phyloP scores from a whole-genome alignment of 2,329 filamentous ascomycete species.

The Pseudogymnoascus sp. region DNA sequence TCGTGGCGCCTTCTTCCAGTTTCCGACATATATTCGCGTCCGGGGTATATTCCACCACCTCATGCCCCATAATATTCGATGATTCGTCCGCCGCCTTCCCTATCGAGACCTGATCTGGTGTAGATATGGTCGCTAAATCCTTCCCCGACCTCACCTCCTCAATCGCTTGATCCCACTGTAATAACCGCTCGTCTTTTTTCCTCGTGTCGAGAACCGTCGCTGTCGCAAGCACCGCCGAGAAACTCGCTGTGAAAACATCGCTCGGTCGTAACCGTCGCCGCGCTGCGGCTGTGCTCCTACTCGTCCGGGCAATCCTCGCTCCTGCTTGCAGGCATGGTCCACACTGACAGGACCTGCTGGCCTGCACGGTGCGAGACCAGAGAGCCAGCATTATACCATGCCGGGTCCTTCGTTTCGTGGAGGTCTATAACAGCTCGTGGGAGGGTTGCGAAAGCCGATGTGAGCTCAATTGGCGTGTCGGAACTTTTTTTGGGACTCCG shows the following conservation, averaged over 20 bases:
- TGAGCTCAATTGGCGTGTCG: background rate
- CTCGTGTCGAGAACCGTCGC: slow-evolving; percentile 54
- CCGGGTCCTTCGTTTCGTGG: slow-evolving; percentile 13
- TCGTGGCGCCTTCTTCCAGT: background rate
- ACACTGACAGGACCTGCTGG: slow-evolving; percentile 53
- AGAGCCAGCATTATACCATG: slow-evolving; percentile 51
- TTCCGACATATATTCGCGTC: slow-evolving; percentile 9
- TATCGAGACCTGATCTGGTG: background rate
- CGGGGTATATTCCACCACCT: background rate
- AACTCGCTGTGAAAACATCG: slow-evolving; percentile 56
- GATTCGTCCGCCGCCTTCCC: slow-evolving; percentile 7
- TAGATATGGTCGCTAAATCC: background rate
- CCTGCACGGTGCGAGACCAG: slow-evolving; percentile 58
- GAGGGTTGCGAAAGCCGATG: background rate
- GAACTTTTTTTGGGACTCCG: background rate
- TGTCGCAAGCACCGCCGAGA: slow-evolving; percentile 58
- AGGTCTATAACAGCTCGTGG: slow-evolving; percentile 1
- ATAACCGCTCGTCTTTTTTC: slow-evolving; percentile 47
- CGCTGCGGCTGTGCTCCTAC: slow-evolving; percentile 40
- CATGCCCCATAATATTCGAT: slow-evolving; percentile 9
- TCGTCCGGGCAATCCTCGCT: slow-evolving; percentile 32
- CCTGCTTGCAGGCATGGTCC: slow-evolving; percentile 47
- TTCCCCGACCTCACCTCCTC: slow-evolving; percentile 37
- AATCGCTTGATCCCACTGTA: slow-evolving; percentile 53
- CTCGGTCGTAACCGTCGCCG: slow-evolving; percentile 42